Percentiles rank a stretch among this genome's conserved stretches.
Conservation (phyloP, 495 filamentous ascomycete species). For the Chaetomidium leptoderma region DNA sequence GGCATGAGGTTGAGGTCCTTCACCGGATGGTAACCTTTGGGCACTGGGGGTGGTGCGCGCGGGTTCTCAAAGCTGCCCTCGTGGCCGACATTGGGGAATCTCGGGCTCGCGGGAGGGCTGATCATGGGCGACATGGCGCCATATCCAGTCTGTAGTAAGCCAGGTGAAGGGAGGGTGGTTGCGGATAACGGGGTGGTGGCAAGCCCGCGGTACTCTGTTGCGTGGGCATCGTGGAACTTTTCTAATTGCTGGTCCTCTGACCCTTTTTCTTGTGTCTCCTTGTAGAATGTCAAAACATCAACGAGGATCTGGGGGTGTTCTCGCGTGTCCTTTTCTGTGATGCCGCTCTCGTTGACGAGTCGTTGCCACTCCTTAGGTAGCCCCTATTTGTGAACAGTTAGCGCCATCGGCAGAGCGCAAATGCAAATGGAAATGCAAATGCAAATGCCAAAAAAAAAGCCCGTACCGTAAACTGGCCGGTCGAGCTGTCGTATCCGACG, state of each 20-base stretch:
- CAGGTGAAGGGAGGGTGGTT: constrained; percentile 41
- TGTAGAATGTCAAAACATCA: constrained; percentile 94
- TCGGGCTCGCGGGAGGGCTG: constrained; percentile 83
- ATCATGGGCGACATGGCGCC: constrained; percentile 57
- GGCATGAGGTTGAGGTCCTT: constrained; percentile 56
- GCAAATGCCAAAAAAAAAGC: background rate
- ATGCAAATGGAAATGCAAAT: constrained; percentile 5
- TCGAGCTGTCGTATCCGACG: constrained; percentile 94
- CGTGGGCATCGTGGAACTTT: constrained; percentile 85
- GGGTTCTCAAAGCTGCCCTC: constrained; percentile 97
- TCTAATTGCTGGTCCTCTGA: constrained; percentile 85
- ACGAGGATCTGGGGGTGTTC: constrained; percentile 91
- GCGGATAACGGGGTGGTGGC: constrained; percentile 38
- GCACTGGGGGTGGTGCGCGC: constrained; percentile 85
- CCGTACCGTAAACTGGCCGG: constrained; percentile 90
- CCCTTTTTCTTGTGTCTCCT: constrained; percentile 78
- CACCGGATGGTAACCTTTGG: constrained; percentile 47
- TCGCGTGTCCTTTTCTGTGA: constrained; percentile 91
- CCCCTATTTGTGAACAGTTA: constrained; percentile 57
- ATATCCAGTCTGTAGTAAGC: constrained; percentile 48
- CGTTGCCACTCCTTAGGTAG: constrained; percentile 97
- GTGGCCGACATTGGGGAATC: constrained; percentile 81
- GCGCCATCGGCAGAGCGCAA: constrained; percentile 20
- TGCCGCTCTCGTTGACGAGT: constrained; percentile 89
- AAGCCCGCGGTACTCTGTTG: constrained; percentile 51